Evolutionary conservation across 2,329 filamentous ascomycete species (phyloP), one percentile per base, ranked within the genome.

Genomic region (Pseudocercospora fuligena): DNA sequence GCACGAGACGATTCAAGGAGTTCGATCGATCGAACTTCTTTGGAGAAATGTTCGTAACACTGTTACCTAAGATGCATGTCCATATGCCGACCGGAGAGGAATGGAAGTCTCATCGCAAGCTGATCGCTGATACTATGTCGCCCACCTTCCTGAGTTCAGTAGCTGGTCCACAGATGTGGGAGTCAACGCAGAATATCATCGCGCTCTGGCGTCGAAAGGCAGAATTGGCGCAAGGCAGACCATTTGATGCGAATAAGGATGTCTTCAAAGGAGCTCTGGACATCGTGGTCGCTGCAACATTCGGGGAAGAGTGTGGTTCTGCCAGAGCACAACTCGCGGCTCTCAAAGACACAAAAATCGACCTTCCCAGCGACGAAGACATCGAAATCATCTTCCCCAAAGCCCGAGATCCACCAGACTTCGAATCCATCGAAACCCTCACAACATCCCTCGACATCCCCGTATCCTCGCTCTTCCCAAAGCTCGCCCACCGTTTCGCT

Each of bases 1-100:
- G 84, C 27, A 72, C 81, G 5, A 78, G 82, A 1, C 79, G 82
- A 14, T 70, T 69, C 29, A 80, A 79, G 56, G 82, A 84, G 49
- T 84, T 84, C 57, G 82, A 84, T 70, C 78, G 81, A 11, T 78
- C 76, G 53, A 70, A 69, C 59, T 76, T 77, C 69, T 78, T 80
- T 33, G 68, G 68, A 4, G 69, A 78, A 21, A 21, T 74, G 2
- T 76, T 77, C 40, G n/a, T 47, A 8, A 66, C 64, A 8, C 49
- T 73, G 12, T 9, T 74, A 14, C 75, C 75, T 2, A 21, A 72
- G 1, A 67, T 73, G 23, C 74, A 76, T 14, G 70, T 74, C 2
- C 57, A 67, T 31, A 71, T 75, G 67, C 63, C 60, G 8, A 75
- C 73, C 1, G 67, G 64, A 3, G 73, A 76, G 7, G 65, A 68